Evolutionary conservation across 2,329 filamentous ascomycete genomes (phyloP).

Genomic region (Lachnellula willkommii): DNA sequence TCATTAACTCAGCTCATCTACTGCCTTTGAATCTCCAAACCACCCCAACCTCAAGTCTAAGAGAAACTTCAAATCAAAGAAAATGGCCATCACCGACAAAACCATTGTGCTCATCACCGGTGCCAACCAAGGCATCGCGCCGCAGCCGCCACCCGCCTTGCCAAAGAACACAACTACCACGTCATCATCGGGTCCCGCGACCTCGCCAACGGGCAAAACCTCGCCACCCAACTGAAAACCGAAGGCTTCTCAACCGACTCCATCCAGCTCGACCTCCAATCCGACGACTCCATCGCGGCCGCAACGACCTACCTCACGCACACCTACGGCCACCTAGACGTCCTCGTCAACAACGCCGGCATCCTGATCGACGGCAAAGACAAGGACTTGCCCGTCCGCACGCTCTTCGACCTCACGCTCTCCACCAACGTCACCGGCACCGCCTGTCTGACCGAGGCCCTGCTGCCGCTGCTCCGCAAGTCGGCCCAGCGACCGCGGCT

Average conservation of each 20-base stretch:
- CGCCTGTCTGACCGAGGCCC: conserved; percentile 29
- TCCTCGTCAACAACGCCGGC: conserved; percentile 21
- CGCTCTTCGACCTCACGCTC: conserved; percentile 21
- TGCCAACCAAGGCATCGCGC: conserved; percentile 39
- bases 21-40: too few species aligned
- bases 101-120: conserved; percentile 36
- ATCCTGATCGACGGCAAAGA: conserved; percentile 3
- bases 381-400: conserved; percentile 3
- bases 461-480: conserved; percentile 31
- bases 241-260: background rate
- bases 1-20: too few species aligned
- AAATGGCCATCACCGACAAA: background rate
- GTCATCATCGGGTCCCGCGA: conserved; percentile 37
- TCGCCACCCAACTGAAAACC: conserved; percentile 28
- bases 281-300: conserved; percentile 11
- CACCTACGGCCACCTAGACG: conserved; percentile 12
- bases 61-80: background rate
- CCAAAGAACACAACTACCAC: conserved; percentile 35
- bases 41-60: background rate
- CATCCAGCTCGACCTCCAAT: conserved; percentile 11
- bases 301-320: conserved; percentile 1
- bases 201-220: conserved; percentile 29
- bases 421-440: conserved; percentile 30
- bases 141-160: conserved; percentile 36
- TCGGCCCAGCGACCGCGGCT: conserved; percentile 23